phyloP scores from a whole-genome alignment of 192 early-diverging fungal species.

The Coemansia sp. region DNA sequence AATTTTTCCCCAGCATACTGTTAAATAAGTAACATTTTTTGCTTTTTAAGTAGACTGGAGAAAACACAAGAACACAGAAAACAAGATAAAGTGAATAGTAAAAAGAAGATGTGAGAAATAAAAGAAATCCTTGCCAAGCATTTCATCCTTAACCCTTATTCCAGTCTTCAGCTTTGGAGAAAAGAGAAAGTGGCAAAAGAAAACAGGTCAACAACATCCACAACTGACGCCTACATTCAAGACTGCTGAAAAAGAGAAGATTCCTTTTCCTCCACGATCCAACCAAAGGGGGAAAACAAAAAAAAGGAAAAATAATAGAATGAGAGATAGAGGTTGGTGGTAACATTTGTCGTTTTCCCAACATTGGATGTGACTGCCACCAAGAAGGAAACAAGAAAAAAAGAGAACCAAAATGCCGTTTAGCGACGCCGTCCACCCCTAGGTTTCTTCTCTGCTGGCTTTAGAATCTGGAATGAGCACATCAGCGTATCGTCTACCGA shows the following conservation, averaged over 20 bases:
- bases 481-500: conserved; percentile 82
- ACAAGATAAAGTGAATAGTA: too few relatives aligned
- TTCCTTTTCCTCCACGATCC: neutral
- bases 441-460: conserved; percentile 80
- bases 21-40: too few relatives aligned
- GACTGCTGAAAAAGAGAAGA: neutral
- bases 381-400: neutral
- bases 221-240: conserved; percentile 5
- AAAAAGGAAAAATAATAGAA: conserved; percentile 1
- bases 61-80: too few relatives aligned
- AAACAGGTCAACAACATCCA: neutral
- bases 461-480: conserved; percentile 93
- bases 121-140: too few relatives aligned
- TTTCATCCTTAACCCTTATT: too few relatives aligned
- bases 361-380: neutral
- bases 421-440: conserved; percentile 46
- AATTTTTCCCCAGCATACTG: too few relatives aligned
- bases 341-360: neutral
- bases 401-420: neutral
- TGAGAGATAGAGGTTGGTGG: neutral
- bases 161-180: too few relatives aligned
- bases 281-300: neutral
- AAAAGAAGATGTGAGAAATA: too few relatives aligned
- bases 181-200: too few relatives aligned
- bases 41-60: too few relatives aligned